Evolutionary conservation across 1,284 basidiomycete species (phyloP).

Genomic region (Termitomyces sp.): DNA sequence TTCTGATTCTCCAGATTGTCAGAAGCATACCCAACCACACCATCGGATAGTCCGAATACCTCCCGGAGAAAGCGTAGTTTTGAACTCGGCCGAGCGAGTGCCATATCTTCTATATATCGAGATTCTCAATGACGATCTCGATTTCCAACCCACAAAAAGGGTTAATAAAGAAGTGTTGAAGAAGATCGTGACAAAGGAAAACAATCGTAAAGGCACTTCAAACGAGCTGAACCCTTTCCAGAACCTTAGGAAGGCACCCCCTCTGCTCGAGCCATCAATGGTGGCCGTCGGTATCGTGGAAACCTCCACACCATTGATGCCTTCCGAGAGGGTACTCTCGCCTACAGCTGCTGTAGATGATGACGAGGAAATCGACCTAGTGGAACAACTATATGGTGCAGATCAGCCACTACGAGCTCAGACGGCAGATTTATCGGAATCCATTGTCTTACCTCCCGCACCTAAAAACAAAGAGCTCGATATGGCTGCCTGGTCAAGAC

Average conservation of each 20-base stretch:
- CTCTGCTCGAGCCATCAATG: slow-evolving; percentile 18
- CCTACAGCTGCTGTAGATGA: slow-evolving; percentile 31
- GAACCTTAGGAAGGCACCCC: slow-evolving; percentile 22
- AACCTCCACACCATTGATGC: slow-evolving; percentile 14
- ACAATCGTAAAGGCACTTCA: slow-evolving; percentile 50
- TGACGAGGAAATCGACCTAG: slow-evolving; percentile 89
- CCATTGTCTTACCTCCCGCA: slow-evolving; percentile 71
- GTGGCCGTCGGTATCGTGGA: slow-evolving; percentile 16
- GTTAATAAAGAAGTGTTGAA: slow-evolving; percentile 84
- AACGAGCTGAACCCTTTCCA: slow-evolving; percentile 45
- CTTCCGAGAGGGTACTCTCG: slow-evolving; percentile 20
- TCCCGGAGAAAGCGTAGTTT: slow-evolving; percentile 94
- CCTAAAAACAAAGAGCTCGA: slow-evolving; percentile 89
- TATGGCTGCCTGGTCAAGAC: slow-evolving; percentile 75
- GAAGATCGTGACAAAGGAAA: slow-evolving; percentile 77
- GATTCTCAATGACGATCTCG: slow-evolving; percentile 86
- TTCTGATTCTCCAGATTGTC: slow-evolving; percentile 46
- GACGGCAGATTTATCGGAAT: slow-evolving; percentile 72
- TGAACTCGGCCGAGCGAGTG: slow-evolving; percentile 96
- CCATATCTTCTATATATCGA: slow-evolving; percentile 94
- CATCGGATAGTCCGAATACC: slow-evolving; percentile 97
- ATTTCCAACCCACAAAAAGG: slow-evolving; percentile 86
- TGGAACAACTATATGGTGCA: slow-evolving; percentile 87
- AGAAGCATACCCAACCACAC: slow-evolving; percentile 60
- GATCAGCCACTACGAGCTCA: slow-evolving; percentile 68